phyloP scores from a whole-genome alignment of 805 yeast species.

The Metschnikowia arizonensis region DNA sequence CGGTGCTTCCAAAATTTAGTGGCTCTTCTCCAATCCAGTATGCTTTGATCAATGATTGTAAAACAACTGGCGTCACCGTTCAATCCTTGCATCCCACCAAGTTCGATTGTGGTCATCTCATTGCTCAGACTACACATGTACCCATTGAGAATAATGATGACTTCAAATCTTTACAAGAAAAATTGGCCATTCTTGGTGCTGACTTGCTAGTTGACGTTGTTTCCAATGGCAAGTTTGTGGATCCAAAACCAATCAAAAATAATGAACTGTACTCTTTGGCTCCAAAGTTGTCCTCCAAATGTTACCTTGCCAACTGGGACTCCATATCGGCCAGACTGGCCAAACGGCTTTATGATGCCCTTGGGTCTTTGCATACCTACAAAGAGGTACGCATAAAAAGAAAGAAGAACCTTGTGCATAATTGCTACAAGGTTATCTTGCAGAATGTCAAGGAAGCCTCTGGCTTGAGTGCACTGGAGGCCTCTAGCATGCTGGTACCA shows the following conservation, averaged over 20 bases:
- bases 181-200: slow-evolving; percentile 62
- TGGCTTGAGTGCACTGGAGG: not conserved
- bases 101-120: slow-evolving; percentile 75
- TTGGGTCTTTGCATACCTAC: slow-evolving; percentile 55
- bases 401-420: slow-evolving; percentile 26
- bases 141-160: slow-evolving; percentile 43
- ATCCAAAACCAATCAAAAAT: not conserved
- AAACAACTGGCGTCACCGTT: slow-evolving; percentile 73
- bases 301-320: slow-evolving; percentile 48
- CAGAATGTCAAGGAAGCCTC: slow-evolving; percentile 28
- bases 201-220: slow-evolving; percentile 48
- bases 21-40: slow-evolving; percentile 91
- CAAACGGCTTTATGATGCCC: slow-evolving; percentile 41
- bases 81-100: slow-evolving; percentile 86
- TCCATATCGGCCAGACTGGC: slow-evolving; percentile 34
- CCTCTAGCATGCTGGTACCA: slow-evolving; percentile 8
- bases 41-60: slow-evolving; percentile 62
- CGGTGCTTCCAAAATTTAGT: slow-evolving; percentile 71
- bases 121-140: slow-evolving; percentile 52
- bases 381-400: slow-evolving; percentile 33
- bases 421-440: slow-evolving; percentile 41
- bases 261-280: slow-evolving; percentile 49
- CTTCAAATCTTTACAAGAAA: slow-evolving; percentile 40
- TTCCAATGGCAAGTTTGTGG: slow-evolving; percentile 23
- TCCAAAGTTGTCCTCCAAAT: slow-evolving; percentile 44